Evolutionary conservation across 192 early-diverging fungal genomes (phyloP), one percentile per base, ranked within the genome.

Genomic region (Oehlia diaphana): DNA sequence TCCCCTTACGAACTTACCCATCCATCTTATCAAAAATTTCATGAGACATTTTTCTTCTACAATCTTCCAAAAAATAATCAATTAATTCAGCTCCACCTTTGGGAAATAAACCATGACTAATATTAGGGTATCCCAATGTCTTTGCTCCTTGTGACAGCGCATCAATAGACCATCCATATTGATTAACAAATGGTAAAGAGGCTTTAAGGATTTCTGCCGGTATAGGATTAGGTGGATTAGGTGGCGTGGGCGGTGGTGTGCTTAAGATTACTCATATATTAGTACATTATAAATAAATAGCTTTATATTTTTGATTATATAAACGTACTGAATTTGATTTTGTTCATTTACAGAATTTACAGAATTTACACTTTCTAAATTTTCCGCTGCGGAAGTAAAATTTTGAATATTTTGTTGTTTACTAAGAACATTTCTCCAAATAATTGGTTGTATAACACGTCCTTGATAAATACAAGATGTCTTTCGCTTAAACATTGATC

Each of bases 91-190:
- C 83, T 19, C 87, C 87, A 8, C 94, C 94, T 3, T 86, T 81
- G 2, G 87, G 84, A 62, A 90, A 91, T 39, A 95, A 81, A 14
- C 93, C 93, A 64, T 94, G 93, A 9, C 90, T 85, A 66, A 93
- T 89, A 5, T 90, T 81, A 19, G 94, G 90, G 76, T 91, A 92
- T 35, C 93, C 95, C 42, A 94, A 84, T 12, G 86, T 86, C 42
- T 85, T 82, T 74, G 93, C 90, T 14, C 91, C 96, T 12, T 85
- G 87, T 8, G 81, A 76, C 0, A 98, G 79, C 2, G 92, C 89
- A 23, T 87, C 76, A n/a, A 84, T 85, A 0, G 93, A 91, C 94
- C 94, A 98, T 37, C 96, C 96, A 77, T 91, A 72, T 70, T 85
- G 62, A 50, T 91, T 87, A 2, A 97, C 93, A 76, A 90, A 88